Evolutionary conservation across 108 stramenopile species (phyloP).

Genomic region (Cylindrotheca closterium): DNA sequence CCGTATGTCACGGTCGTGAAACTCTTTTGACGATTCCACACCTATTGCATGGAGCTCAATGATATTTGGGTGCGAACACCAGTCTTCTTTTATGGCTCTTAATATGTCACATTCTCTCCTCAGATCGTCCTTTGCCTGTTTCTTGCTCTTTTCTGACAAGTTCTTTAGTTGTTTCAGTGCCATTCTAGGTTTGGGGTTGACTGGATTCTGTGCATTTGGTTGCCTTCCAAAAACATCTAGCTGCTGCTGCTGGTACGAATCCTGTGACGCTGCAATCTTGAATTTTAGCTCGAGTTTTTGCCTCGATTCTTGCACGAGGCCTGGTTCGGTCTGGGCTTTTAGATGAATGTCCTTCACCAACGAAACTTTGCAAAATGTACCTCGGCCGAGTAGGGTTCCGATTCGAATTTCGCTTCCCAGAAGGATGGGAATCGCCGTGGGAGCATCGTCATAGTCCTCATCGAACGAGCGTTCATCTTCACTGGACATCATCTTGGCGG

Average conservation of each 20-base stretch:
- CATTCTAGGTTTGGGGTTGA: not conserved
- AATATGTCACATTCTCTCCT: not conserved
- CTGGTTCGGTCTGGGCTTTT: not conserved
- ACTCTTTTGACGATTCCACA: not conserved
- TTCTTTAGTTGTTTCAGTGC: not conserved
- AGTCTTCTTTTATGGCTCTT: not conserved
- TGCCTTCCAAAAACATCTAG: not conserved
- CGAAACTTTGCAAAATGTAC: not conserved
- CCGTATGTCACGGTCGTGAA: conserved; percentile 12
- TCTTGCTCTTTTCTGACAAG: conserved; percentile 9
- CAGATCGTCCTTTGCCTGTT: conserved; percentile 6
- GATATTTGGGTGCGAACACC: conserved; percentile 18
- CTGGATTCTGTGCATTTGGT: not conserved
- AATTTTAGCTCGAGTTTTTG: not conserved
- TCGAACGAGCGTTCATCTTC: not conserved
- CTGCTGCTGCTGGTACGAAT: not conserved
- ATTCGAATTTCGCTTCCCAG: not conserved
- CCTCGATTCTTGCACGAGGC: not conserved
- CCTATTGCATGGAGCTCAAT: conserved; percentile 25
- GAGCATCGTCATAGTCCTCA: not conserved
- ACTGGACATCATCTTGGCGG: not conserved
- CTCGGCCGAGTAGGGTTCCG: not conserved
- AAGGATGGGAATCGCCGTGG: not conserved
- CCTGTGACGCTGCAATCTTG: not conserved
- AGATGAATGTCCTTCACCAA: not conserved